Evolutionary conservation across 805 yeast species (phyloP), one percentile per base, ranked within the genome.

Genomic region (Blastobotrys parvus): DNA sequence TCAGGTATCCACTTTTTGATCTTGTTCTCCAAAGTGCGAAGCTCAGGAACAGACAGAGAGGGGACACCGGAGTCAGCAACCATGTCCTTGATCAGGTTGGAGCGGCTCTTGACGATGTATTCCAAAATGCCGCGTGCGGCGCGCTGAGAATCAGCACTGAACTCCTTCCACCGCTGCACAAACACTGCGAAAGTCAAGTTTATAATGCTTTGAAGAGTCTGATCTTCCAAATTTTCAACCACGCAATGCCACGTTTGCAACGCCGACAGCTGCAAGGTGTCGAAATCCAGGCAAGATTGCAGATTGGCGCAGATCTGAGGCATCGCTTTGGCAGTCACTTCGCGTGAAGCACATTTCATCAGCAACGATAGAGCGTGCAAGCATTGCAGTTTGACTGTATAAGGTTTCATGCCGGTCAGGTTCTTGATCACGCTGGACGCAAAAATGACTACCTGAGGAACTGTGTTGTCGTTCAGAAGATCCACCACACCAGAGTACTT

Each of bases 251-350:
- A 80, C 43, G 92, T 82, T 38, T 70, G 66, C 34, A 92, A 63
- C 0, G 90, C 76, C 32, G 73, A 72, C 13, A 65, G 64, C 46
- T 80, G 80, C 15, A 39, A 23, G 19, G 76, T 77, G 0, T 71
- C 63, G 16, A 72, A 73, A 32, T 80, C 88, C 18, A 89, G 61
- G 0, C 90, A 80, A 1, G 88, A 78, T 56, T 87, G 95, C 10
- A 90, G 64, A 53, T 94, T 83, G 1, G 94, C 82, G 46, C 86
- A 81, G 3, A 90, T 75, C 57, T 89, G 97, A 0, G 95, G 94
- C 29, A 83, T 61, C 0, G 86, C 85, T 1, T 83, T 74, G 3
- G 77, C 72, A 23, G 17, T 29, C 13, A 83, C 74, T 13, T 78
- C 68, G 20, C 70, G 65, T 4, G 72, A 72, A 1, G 77, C 64